Base-by-base conservation (phyloP, 371 early-diverging fungal species). In the Massospora cicadina region DNA sequence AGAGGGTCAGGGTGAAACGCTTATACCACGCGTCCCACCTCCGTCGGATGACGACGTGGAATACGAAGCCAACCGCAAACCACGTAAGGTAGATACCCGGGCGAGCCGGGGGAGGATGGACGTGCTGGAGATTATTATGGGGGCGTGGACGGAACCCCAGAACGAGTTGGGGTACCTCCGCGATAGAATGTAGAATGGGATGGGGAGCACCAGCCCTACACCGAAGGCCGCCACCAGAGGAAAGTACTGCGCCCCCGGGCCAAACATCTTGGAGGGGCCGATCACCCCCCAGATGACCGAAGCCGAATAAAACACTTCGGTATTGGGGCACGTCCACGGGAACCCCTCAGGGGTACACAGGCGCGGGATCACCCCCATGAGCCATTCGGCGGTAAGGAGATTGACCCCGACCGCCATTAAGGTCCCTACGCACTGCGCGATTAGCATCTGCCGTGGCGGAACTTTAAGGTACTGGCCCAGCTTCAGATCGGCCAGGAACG, bases 191-290 rank as follows among this genome's bases (percentile, higher is more conserved):
- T 78, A 72, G 69, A 78, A 75, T 5, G 80, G 75, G 2, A 82
- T 68, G 0, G 84, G 81, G n/a, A 81, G 68, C 25, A 82, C 12
- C 28, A 78, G 71, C 12, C 86, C 86, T 54, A 79, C 61, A 13
- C 81, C 60, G 68, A 83, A 81, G 65, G 77, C 70, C 67, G 75
- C 81, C 32, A 79, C 68, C 26, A 80, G 66, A 0, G 79, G 71
- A 65, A 79, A 78, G 74, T 89, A 89, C 23, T 74, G 67, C 2
- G 83, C 79, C 1, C 68, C 74, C 0, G 77, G 72, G 3, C 86
- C 79, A 68, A 87, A 85, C 80, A 85, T 81, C 56, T 73, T 76
- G 25, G 72, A 63, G 12, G 90, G 88, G 7, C 88, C 88, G n/a
- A 89, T 77, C 1, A 83, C 78, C 60, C 88, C 88, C 87, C 84